These are phyloP conservation scores for Phytophthora pini DNA, from an alignment of 352 stramenopile genomes.

Conservation along the genomic window DNA sequence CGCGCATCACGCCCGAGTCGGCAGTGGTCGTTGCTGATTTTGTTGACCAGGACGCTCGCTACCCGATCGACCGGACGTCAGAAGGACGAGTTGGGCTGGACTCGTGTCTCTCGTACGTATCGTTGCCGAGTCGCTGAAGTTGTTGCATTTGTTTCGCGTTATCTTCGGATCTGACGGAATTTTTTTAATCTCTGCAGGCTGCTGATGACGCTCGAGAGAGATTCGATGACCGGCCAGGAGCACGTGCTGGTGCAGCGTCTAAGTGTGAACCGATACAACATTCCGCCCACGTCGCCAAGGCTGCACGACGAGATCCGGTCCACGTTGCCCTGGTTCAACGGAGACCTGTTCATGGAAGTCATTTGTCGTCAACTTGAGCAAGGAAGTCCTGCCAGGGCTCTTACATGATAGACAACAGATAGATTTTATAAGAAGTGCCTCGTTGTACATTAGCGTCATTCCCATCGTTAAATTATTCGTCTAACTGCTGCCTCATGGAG, in stretches of 20 bases:
- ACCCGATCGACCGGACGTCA: conserved; percentile 36
- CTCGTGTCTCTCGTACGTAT: conserved; percentile 41
- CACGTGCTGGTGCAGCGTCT: conserved; percentile 60
- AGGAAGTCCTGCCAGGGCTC: conserved; percentile 13
- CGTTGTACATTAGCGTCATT: conserved; percentile 3
- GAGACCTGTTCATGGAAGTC: conserved; percentile 66
- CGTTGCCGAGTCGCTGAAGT: conserved; percentile 28
- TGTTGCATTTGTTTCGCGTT: conserved; percentile 9
- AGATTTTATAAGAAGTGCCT: conserved; percentile 2
- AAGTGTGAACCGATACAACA: conserved; percentile 55
- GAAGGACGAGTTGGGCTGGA: conserved; percentile 35
- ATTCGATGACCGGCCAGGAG: conserved; percentile 39
- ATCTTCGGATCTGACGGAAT: conserved; percentile 14
- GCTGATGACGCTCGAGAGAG: conserved; percentile 39
- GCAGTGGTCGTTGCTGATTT: conserved; percentile 57
- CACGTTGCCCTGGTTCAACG: conserved; percentile 60
- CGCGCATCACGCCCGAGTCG: conserved; percentile 34
- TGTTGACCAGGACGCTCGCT: conserved; percentile 47
- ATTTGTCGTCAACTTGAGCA: conserved; percentile 56
- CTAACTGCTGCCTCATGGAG: conserved; percentile 15
- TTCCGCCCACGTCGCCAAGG: conserved; percentile 46
- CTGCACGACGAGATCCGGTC: conserved; percentile 60
- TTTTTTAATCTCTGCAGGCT: conserved; percentile 30
- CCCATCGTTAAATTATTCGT: conserved; percentile 36
- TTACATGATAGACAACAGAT: neutral